Evolutionary conservation across 1,284 basidiomycete species (phyloP).

Genomic region (Cryptococcus maquisensis): DNA sequence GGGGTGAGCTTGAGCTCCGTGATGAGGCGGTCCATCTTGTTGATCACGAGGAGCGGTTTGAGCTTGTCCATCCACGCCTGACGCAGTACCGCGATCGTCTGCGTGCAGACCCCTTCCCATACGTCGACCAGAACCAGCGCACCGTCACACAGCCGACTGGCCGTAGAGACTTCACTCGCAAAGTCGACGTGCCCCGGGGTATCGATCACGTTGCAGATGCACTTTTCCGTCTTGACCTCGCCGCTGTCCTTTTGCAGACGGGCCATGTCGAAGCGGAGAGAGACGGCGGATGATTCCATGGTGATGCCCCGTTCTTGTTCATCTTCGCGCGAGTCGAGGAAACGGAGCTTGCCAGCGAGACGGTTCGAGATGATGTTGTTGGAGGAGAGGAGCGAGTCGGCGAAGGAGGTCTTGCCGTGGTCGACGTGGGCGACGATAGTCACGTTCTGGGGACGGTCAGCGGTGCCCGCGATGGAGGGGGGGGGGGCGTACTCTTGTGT

Average conservation of each 20-base stretch:
- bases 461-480: not conserved
- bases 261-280: constrained; percentile 70
- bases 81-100: constrained; percentile 92
- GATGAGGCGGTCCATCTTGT: constrained; percentile 94
- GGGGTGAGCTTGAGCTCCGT: constrained; percentile 90
- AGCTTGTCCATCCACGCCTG: constrained; percentile 92
- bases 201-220: constrained; percentile 80
- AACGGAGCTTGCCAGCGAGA: constrained; percentile 95
- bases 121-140: constrained; percentile 96
- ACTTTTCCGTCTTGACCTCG: constrained; percentile 32
- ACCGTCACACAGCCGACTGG: constrained; percentile 89
- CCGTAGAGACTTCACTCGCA: constrained; percentile 92
- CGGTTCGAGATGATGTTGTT: constrained; percentile 95
- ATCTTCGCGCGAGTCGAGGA: constrained; percentile 92
- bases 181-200: constrained; percentile 99
- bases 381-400: constrained; percentile 90
- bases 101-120: constrained; percentile 97
- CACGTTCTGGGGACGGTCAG: constrained; percentile 38
- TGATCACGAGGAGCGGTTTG: constrained; percentile 89
- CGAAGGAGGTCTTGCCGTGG: constrained; percentile 91
- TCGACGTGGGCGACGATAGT: constrained; percentile 50
- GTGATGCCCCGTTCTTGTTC: constrained; percentile 98
- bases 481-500: constrained; percentile 37
- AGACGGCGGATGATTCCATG: constrained; percentile 96
- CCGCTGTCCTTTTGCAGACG: constrained; percentile 51